Percentiles rank a stretch among this genome's conserved stretches.
phyloP scores from a whole-genome alignment of 176 grass and related monocot species.

The Alloteropsis semialata region DNA sequence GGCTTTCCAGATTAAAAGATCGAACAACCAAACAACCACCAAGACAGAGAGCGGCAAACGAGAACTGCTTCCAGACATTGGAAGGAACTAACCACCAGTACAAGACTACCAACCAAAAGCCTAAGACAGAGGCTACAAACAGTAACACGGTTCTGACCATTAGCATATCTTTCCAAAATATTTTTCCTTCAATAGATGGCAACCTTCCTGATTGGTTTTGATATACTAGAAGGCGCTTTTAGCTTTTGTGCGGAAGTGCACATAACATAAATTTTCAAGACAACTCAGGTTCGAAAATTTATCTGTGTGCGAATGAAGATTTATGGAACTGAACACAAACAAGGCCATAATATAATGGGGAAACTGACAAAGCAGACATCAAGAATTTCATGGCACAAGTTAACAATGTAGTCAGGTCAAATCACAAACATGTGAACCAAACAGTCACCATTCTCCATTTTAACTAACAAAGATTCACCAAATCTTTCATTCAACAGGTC shows the following conservation, averaged over 20 bases:
- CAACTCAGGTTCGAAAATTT: background rate
- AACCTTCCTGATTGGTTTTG: background rate
- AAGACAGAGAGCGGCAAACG: background rate
- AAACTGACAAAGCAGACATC: background rate
- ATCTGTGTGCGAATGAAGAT: background rate
- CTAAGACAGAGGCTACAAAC: background rate
- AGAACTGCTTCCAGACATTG: background rate
- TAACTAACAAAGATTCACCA: background rate
- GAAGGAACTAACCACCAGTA: background rate
- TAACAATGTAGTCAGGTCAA: background rate
- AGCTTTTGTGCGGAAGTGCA: background rate
- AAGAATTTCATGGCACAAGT: background rate
- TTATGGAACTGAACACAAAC: background rate
- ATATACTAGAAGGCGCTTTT: background rate
- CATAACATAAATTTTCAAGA: background rate
- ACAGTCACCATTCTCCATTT: background rate
- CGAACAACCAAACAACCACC: background rate
- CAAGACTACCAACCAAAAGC: background rate
- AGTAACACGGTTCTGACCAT: background rate
- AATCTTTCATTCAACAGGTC: slow-evolving; percentile 16
- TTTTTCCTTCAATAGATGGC: background rate
- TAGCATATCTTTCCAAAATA: background rate
- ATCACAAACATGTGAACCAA: background rate
- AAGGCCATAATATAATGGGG: background rate
- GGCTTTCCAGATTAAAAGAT: background rate